Percentiles rank a stretch among this genome's conserved stretches.
Conservation (phyloP, 257 asterid genomes). For the Primulina eburnea region DNA sequence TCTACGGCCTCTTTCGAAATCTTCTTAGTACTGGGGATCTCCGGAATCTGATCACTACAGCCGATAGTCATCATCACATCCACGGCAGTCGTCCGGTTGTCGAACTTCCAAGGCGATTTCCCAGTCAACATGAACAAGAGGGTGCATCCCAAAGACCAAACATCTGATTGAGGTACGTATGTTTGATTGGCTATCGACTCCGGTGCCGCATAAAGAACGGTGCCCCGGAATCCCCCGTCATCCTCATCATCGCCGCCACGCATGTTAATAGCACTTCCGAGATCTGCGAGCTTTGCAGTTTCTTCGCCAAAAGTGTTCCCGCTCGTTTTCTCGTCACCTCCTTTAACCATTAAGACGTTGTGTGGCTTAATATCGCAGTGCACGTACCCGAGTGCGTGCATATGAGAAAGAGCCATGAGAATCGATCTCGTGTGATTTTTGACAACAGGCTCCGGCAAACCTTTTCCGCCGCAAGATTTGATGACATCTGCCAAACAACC, state of each 20-base stretch:
- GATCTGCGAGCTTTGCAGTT: conserved; percentile 24
- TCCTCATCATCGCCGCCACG: not conserved
- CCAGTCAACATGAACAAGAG: conserved; percentile 24
- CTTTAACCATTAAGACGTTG: conserved; percentile 17
- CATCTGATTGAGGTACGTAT: conserved; percentile 25
- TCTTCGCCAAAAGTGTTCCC: not conserved
- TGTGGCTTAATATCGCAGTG: conserved; percentile 30
- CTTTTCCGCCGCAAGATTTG: not conserved
- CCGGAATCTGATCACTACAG: conserved; percentile 18
- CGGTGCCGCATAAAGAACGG: conserved; percentile 29
- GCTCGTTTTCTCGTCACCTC: not conserved
- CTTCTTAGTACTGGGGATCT: not conserved
- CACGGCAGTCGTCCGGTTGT: not conserved
- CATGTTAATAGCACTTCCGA: conserved; percentile 14
- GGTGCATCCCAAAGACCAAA: conserved; percentile 30
- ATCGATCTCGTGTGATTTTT: conserved; percentile 21
- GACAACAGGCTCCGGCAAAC: conserved; percentile 20
- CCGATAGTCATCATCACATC: conserved; percentile 26
- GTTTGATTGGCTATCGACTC: conserved; percentile 20
- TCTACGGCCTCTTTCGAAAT: conserved; percentile 23
- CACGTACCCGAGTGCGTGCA: conserved; percentile 26
- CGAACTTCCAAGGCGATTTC: conserved; percentile 17
- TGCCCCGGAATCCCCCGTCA: conserved; percentile 23
- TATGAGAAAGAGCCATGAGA: conserved; percentile 17
- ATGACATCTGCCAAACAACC: conserved; percentile 26